A percentile compares a stretch with the other conserved stretches of the same genome.
phyloP scores from a whole-genome alignment of 2,329 filamentous ascomycete species.

The Thyridium curvatum region DNA sequence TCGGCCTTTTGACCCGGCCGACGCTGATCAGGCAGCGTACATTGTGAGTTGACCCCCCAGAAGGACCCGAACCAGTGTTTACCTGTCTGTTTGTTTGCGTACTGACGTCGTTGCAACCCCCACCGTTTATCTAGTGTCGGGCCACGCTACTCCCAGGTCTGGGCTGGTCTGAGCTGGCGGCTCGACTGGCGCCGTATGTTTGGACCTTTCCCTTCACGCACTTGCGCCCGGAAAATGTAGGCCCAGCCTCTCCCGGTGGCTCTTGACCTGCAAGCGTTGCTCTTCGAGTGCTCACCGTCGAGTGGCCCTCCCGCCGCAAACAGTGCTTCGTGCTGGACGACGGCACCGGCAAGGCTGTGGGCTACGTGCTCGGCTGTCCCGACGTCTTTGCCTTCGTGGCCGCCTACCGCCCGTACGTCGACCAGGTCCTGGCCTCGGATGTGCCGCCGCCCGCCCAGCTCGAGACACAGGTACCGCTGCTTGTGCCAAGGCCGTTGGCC shows the following conservation, averaged over 20 bases:
- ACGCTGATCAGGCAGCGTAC: slow-evolving; percentile 32
- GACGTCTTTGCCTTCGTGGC: slow-evolving; percentile 32
- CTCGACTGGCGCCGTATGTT: slow-evolving; percentile 37
- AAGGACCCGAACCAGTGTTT: too few relatives aligned
- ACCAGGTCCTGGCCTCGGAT: slow-evolving; percentile 23
- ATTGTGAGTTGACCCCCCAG: slow-evolving; percentile 28
- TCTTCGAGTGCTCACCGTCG: too few relatives aligned
- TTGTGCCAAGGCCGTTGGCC: slow-evolving; percentile 5
- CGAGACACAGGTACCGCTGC: slow-evolving; percentile 22
- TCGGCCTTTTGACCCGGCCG: slow-evolving; percentile 28
- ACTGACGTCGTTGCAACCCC: too few relatives aligned
- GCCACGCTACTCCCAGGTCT: slow-evolving; percentile 39
- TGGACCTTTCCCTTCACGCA: slow-evolving; percentile 45
- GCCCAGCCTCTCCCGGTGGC: too few relatives aligned
- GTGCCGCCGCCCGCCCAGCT: slow-evolving; percentile 19
- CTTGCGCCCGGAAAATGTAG: slow-evolving; percentile 29
- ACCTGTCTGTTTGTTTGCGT: too few relatives aligned
- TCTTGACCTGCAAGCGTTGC: too few relatives aligned
- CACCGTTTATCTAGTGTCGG: slow-evolving; percentile 31
- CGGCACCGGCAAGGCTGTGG: slow-evolving; percentile 34
- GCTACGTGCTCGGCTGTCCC: slow-evolving; percentile 42
- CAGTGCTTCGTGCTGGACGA: slow-evolving; percentile 42
- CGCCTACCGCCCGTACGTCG: slow-evolving; percentile 30
- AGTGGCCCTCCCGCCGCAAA: too few relatives aligned
- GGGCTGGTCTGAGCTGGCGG: slow-evolving; percentile 21